Conservation (phyloP, 2,329 filamentous ascomycete genomes). For the Fusarium nisikadoi region DNA sequence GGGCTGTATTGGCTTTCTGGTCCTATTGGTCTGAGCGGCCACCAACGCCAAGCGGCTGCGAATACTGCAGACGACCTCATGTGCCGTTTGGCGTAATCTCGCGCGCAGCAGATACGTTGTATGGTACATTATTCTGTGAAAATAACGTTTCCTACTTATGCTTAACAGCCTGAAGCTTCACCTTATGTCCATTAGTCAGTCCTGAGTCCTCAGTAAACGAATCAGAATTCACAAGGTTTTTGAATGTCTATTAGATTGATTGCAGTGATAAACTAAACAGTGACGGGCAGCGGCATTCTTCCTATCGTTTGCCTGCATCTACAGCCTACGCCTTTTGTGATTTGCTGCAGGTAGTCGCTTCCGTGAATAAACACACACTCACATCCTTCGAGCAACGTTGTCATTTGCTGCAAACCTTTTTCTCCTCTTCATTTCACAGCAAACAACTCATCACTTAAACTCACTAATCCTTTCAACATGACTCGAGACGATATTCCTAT, state of each 20-base stretch:
- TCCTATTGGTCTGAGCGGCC: too few species aligned
- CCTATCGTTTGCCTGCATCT: not conserved
- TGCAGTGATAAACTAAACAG: not conserved
- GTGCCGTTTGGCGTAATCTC: not conserved
- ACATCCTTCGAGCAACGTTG: not conserved
- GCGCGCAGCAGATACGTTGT: too few species aligned
- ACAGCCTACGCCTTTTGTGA: not conserved
- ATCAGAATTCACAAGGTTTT: rapidly evolving
- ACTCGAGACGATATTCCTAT: not conserved
- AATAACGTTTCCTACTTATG: not conserved
- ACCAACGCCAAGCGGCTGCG: not conserved
- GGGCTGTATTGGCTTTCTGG: too few species aligned
- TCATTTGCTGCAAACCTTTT: not conserved
- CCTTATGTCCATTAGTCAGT: not conserved
- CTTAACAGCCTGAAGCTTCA: too few species aligned
- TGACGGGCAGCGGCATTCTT: not conserved
- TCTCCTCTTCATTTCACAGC: not conserved
- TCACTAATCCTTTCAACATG: not conserved
- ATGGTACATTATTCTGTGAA: not conserved
- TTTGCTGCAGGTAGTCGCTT: not conserved
- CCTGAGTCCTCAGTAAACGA: too few species aligned
- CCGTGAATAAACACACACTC: not conserved
- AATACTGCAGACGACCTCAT: not conserved
- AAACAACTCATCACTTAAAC: not conserved
- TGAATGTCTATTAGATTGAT: not conserved